Conservation (phyloP, 805 yeast genomes). For the Sugiyamaella floridensis region DNA sequence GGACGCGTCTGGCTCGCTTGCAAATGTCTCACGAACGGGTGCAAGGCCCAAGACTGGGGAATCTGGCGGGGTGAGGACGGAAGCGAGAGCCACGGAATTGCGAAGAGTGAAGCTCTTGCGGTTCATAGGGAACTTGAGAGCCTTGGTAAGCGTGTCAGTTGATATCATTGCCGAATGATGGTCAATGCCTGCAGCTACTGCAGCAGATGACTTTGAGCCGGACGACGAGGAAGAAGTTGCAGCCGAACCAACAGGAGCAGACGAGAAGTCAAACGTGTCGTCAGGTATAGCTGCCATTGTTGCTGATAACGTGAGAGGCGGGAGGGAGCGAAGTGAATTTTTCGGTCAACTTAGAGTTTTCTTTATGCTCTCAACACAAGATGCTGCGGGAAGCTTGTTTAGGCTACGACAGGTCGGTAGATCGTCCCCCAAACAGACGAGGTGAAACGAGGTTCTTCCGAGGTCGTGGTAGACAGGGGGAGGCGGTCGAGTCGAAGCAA, state of each 20-base stretch:
- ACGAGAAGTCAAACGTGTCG: slow-evolving; percentile 2
- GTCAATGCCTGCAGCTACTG: not conserved
- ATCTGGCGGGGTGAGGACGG: slow-evolving; percentile 1
- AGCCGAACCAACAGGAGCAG: not conserved
- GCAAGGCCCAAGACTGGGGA: not conserved
- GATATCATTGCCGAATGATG: not conserved
- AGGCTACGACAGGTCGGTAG: not conserved
- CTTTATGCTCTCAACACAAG: too few species aligned
- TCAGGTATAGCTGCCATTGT: not conserved
- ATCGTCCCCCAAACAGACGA: not conserved
- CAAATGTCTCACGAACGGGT: not conserved
- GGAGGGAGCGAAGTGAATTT: too few species aligned
- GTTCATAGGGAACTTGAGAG: not conserved
- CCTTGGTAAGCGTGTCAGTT: not conserved
- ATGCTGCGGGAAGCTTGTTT: not conserved
- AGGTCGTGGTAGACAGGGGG: not conserved
- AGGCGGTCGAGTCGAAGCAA: too few species aligned
- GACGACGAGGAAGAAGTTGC: not conserved
- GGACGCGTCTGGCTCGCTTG: not conserved
- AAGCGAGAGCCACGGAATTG: not conserved
- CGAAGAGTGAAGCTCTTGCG: not conserved
- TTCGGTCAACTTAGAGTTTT: not conserved
- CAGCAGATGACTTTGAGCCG: not conserved
- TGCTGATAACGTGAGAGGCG: not conserved
- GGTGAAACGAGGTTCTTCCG: not conserved